phyloP scores from a whole-genome alignment of 345 rosid species.

The Syzygium jambos region DNA sequence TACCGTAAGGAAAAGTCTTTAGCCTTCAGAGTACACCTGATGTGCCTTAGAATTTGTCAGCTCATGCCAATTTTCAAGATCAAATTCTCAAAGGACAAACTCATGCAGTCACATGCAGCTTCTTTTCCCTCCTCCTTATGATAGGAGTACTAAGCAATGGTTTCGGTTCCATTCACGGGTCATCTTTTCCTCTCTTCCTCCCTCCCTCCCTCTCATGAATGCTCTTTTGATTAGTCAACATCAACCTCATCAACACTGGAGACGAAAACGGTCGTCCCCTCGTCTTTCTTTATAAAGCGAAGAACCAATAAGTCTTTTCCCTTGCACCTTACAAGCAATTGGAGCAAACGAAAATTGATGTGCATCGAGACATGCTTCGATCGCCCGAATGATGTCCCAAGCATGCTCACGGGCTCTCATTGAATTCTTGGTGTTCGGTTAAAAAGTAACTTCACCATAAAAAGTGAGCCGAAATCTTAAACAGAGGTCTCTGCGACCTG shows the following conservation, averaged over 20 bases:
- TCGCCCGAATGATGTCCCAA: neutral
- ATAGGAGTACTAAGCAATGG: neutral
- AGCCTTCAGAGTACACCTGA: neutral
- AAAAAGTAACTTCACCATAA: too few relatives aligned
- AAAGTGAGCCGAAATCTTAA: too few relatives aligned
- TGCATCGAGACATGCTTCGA: neutral
- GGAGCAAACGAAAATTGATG: neutral
- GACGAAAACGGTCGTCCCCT: neutral
- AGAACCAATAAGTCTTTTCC: neutral
- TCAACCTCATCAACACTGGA: neutral
- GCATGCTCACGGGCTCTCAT: neutral
- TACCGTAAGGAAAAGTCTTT: neutral
- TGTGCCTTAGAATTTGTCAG: neutral
- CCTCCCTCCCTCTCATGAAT: neutral
- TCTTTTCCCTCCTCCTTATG: neutral
- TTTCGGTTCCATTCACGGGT: neutral
- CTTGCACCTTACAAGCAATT: neutral
- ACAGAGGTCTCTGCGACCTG: fast-evolving
- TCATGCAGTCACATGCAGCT: neutral
- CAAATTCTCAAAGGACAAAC: neutral
- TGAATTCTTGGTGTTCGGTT: too few relatives aligned
- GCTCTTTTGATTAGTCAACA: neutral
- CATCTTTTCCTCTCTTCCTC: neutral
- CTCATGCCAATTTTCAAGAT: neutral
- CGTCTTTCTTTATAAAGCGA: neutral